Evolutionary conservation across 2,329 filamentous ascomycete genomes (phyloP), one percentile per base, ranked within the genome.

Genomic region (Phaeosphaeriaceae sp.): DNA sequence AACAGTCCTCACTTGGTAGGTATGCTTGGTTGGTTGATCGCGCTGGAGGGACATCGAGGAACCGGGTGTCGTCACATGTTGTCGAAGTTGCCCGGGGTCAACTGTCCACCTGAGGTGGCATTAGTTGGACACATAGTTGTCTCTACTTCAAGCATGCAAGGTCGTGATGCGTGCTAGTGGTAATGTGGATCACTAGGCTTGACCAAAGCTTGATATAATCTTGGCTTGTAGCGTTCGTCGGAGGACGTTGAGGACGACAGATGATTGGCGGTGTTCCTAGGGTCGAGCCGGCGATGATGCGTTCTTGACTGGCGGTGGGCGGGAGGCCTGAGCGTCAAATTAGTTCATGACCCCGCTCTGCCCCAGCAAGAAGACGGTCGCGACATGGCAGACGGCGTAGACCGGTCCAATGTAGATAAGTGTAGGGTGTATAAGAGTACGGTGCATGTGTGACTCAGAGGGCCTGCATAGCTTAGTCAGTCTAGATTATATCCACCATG

Each of bases 371-470:
- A 42, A 9, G 42, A 45, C 19, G 19, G 42, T 13, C 4, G 19
- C n/a, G 10, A 22, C 42, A 45, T 45, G 31, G 31, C 31, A 36
- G 31, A n/a, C 20, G 48, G 48, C 48, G 48, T 11, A 24, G 25
- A 7, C n/a, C 24, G 42, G 44, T 13, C 27, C 31, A 17, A 22
- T 25, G 3, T 25, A n/a, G 44, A 50, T 21, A 51, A 42, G 33
- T 19, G 33, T 19, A 15, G 42, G 40, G 50, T 19, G 42, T 48
- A 50, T 42, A 15, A 56, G 48, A 22, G n/a, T 51, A 40, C 46
- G 22, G 42, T 21, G 51, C 33, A 48, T 50, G 55, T 60, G 41
- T 66, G 65, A 66, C 59, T 66, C 64, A 68, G 48, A 62, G 52
- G 36, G 9, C 45, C 17, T 61, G 65, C 56, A 61, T 47, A 5